These are phyloP conservation scores for Arachis stenosperma DNA, from an alignment of 306 rosid species.

Conservation along the genomic window DNA sequence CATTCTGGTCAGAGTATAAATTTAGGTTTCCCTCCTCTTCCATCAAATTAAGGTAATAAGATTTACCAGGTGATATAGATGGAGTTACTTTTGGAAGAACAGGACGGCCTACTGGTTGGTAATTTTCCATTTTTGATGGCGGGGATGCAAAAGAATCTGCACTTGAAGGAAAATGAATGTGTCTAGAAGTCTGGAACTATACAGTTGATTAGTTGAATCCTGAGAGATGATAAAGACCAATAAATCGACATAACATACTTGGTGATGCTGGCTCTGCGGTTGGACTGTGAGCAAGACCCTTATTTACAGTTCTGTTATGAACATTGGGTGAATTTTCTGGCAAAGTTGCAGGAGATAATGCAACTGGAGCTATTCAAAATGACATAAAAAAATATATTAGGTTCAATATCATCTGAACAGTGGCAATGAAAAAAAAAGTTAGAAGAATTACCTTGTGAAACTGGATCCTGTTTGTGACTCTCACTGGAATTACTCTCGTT, in stretches of 20 bases:
- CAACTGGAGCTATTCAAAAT: constrained; percentile 55
- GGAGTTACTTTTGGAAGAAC: constrained; percentile 41
- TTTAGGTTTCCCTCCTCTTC: constrained; percentile 23
- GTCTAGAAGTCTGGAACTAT: constrained; percentile 27
- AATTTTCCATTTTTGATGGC: constrained; percentile 33
- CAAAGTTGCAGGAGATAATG: constrained; percentile 35
- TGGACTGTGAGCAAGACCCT: constrained; percentile 25
- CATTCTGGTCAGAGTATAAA: neutral
- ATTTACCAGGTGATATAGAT: constrained; percentile 44
- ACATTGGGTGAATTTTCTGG: constrained; percentile 33
- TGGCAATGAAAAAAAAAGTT: neutral
- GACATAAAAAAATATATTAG: constrained; percentile 1
- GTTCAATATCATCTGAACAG: constrained; percentile 3
- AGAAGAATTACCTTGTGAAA: constrained; percentile 54
- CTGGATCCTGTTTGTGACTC: constrained; percentile 53
- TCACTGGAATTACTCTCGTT: constrained; percentile 39
- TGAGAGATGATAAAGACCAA: constrained; percentile 28
- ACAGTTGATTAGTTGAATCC: constrained; percentile 25
- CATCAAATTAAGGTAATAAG: constrained; percentile 6
- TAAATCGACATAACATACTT: constrained; percentile 37
- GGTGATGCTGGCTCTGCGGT: constrained; percentile 39
- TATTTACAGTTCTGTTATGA: constrained; percentile 37
- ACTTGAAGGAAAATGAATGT: constrained; percentile 31
- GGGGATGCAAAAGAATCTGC: constrained; percentile 50
- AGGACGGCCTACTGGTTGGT: constrained; percentile 34